phyloP scores from a whole-genome alignment of 768 basidiomycete species.

The Trametes elegans region DNA sequence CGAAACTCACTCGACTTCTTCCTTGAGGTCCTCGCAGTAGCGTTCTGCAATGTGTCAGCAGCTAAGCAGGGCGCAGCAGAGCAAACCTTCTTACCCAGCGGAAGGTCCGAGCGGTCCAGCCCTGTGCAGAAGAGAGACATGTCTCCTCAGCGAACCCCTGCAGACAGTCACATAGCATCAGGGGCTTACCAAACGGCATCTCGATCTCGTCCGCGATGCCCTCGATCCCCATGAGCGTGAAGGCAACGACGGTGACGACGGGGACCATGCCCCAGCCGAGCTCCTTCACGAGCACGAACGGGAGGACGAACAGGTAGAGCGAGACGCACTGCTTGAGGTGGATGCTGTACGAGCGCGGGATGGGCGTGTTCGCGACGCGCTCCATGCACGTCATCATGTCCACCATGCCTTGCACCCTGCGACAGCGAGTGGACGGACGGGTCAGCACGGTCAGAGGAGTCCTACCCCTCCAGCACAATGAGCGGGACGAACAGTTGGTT shows the following conservation, averaged over 20 bases:
- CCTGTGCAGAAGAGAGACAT: constrained; percentile 7
- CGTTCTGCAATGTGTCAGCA: constrained; percentile 47
- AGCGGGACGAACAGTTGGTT: constrained; percentile 55
- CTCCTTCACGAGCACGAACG: constrained; percentile 80
- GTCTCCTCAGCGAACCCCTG: background rate
- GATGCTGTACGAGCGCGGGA: constrained; percentile 79
- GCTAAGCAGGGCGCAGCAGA: background rate
- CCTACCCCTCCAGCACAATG: too few species aligned
- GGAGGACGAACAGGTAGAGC: constrained; percentile 87
- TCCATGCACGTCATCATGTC: constrained; percentile 88
- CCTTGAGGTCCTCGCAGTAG: constrained; percentile 82
- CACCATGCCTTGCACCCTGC: constrained; percentile 75
- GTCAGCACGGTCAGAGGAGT: background rate
- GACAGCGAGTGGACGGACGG: background rate
- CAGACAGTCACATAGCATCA: background rate
- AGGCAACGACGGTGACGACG: constrained; percentile 82
- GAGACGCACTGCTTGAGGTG: constrained; percentile 96
- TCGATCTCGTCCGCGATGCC: constrained; percentile 95
- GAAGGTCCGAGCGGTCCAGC: constrained; percentile 62
- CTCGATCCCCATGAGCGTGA: constrained; percentile 93
- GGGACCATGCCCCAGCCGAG: constrained; percentile 83
- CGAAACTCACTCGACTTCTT: constrained; percentile 71
- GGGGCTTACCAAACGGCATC: constrained; percentile 78
- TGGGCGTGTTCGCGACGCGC: constrained; percentile 85
- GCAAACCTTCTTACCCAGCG: constrained; percentile 57